A percentile compares a stretch with the other conserved stretches of the same genome.
Conservation (phyloP, 148 eudicot genomes). For the Heliamphora exappendiculata region DNA sequence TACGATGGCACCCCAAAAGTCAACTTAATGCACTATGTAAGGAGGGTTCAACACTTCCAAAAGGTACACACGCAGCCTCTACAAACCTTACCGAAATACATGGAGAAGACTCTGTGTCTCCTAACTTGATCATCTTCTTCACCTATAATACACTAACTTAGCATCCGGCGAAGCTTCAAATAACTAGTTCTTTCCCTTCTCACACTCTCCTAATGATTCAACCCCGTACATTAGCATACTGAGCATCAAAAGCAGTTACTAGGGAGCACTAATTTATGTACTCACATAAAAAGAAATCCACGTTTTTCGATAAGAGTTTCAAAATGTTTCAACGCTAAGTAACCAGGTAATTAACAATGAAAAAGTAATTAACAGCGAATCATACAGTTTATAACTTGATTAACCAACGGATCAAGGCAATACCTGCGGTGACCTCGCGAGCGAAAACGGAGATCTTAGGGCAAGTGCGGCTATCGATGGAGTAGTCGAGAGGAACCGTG, state of each 20-base stretch:
- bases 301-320: not conserved
- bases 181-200: too few species aligned
- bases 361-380: not conserved
- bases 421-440: constrained; percentile 85
- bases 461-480: constrained; percentile 22
- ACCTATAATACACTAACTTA: too few species aligned
- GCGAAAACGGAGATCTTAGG: constrained; percentile 73
- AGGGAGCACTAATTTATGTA: not conserved
- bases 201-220: too few species aligned
- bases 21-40: too few species aligned
- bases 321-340: not conserved
- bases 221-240: not conserved
- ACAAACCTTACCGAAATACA: too few species aligned
- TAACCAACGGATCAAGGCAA: not conserved
- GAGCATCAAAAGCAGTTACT: not conserved
- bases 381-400: not conserved
- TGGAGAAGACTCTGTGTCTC: too few species aligned
- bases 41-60: too few species aligned
- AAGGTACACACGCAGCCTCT: too few species aligned
- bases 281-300: not conserved
- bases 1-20: too few species aligned
- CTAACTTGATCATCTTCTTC: too few species aligned
- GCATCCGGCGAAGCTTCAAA: too few species aligned
- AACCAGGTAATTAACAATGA: not conserved
- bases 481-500: constrained; percentile 85